phyloP scores from a whole-genome alignment of 768 basidiomycete genomes.

The Suillus placidus region DNA sequence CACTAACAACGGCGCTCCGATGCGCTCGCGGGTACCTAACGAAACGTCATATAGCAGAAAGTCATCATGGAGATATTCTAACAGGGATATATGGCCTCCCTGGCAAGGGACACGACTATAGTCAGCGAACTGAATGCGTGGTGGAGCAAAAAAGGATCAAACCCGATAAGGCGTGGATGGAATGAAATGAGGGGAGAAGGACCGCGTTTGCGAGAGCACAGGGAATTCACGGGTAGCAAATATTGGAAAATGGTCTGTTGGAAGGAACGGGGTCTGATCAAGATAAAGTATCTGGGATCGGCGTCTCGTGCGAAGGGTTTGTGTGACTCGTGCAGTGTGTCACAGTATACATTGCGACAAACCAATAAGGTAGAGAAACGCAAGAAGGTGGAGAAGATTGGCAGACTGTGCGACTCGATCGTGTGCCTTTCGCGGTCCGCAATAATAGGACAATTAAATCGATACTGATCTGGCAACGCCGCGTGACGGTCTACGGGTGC shows the following conservation, averaged over 20 bases:
- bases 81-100: slow-evolving; percentile 10
- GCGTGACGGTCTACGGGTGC: background rate
- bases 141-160: slow-evolving; percentile 35
- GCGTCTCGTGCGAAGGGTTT: slow-evolving; percentile 25
- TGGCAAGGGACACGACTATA: slow-evolving; percentile 16
- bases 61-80: slow-evolving; percentile 5
- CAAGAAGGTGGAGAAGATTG: slow-evolving; percentile 27
- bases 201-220: background rate
- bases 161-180: slow-evolving; percentile 22
- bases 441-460: background rate
- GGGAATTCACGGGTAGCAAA: background rate
- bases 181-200: slow-evolving; percentile 21
- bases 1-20: background rate
- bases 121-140: slow-evolving; percentile 11
- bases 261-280: slow-evolving; percentile 15
- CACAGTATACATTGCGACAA: slow-evolving; percentile 3
- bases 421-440: background rate
- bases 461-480: background rate
- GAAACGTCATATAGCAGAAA: slow-evolving; percentile 5
- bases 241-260: slow-evolving; percentile 5
- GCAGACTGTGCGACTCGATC: slow-evolving; percentile 26
- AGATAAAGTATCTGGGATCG: background rate
- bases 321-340: slow-evolving; percentile 8
- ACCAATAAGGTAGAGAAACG: slow-evolving; percentile 21
- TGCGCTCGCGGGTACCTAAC: background rate